These are phyloP conservation scores for Pseudocercospora pini-densiflorae DNA, from an alignment of 2,329 filamentous ascomycete species.

Conservation along the genomic window DNA sequence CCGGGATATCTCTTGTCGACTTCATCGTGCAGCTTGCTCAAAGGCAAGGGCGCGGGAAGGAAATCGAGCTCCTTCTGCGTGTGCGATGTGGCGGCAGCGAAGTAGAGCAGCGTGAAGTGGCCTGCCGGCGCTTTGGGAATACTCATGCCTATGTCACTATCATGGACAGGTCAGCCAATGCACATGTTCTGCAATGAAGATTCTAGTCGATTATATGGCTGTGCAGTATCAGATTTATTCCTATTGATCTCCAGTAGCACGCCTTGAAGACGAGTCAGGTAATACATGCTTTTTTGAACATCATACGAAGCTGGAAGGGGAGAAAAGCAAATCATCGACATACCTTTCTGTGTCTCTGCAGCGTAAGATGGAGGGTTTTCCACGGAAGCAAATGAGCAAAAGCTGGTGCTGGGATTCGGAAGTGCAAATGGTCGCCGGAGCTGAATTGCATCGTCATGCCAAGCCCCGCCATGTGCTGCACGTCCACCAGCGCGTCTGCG, in stretches of 20 bases:
- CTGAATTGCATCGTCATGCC: background rate
- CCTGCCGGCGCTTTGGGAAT: constrained; percentile 57
- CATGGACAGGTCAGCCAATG: background rate
- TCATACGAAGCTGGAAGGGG: constrained; percentile 3
- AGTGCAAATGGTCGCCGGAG: too few relatives aligned
- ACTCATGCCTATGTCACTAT: constrained; percentile 39
- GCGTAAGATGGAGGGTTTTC: background rate
- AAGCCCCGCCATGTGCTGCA: background rate
- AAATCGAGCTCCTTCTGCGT: constrained; percentile 70
- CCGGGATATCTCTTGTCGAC: constrained; percentile 73
- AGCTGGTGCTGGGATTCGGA: background rate
- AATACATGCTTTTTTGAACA: constrained; percentile 13
- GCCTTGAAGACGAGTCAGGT: constrained; percentile 10
- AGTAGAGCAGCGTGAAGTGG: constrained; percentile 83
- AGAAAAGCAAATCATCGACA: background rate
- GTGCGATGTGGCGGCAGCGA: constrained; percentile 74
- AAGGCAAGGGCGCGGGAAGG: constrained; percentile 67
- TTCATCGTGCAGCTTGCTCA: constrained; percentile 66
- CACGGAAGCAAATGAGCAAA: background rate
- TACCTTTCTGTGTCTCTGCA: background rate
- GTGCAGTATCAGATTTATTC: background rate
- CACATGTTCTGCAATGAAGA: background rate
- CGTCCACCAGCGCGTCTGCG: background rate
- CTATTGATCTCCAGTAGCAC: constrained; percentile 1
- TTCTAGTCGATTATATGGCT: background rate